phyloP scores from a whole-genome alignment of 2,329 filamentous ascomycete genomes.

The Lecanoromycetidae sp. region DNA sequence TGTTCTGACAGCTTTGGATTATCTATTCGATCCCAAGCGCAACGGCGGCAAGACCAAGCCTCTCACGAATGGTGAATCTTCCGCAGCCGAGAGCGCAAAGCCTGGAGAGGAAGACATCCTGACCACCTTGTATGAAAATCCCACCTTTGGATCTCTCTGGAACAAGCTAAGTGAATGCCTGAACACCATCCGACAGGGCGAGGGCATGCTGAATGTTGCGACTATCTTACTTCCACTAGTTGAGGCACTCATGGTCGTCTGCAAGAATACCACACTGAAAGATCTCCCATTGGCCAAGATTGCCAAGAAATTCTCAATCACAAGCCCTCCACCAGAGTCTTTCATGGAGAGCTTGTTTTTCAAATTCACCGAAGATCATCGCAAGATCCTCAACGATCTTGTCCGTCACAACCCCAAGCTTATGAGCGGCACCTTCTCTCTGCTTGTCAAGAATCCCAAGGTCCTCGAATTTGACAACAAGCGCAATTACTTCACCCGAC shows the following conservation, averaged over 20 bases:
- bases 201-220: conserved; percentile 93
- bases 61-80: conserved; percentile 34
- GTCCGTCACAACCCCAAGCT: conserved; percentile 94
- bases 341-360: conserved; percentile 89
- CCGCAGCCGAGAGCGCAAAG: conserved; percentile 41
- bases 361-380: conserved; percentile 92
- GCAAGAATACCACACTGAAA: conserved; percentile 85
- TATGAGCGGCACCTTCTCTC: conserved; percentile 95
- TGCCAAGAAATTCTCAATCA: conserved; percentile 57
- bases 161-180: conserved; percentile 81
- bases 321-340: conserved; percentile 66
- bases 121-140: conserved; percentile 76
- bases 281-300: conserved; percentile 45
- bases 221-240: conserved; percentile 91
- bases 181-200: conserved; percentile 73
- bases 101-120: conserved; percentile 53
- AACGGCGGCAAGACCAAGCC: conserved; percentile 26
- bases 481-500: conserved; percentile 94
- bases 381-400: conserved; percentile 93
- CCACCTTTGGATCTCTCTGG: conserved; percentile 85
- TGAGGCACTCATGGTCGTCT: conserved; percentile 96
- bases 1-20: conserved; percentile 85
- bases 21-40: conserved; percentile 76
- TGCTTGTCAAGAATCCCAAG: conserved; percentile 96
- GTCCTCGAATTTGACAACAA: conserved; percentile 99